Conservation (phyloP, 495 filamentous ascomycete species). For the Terfezia claveryi region DNA sequence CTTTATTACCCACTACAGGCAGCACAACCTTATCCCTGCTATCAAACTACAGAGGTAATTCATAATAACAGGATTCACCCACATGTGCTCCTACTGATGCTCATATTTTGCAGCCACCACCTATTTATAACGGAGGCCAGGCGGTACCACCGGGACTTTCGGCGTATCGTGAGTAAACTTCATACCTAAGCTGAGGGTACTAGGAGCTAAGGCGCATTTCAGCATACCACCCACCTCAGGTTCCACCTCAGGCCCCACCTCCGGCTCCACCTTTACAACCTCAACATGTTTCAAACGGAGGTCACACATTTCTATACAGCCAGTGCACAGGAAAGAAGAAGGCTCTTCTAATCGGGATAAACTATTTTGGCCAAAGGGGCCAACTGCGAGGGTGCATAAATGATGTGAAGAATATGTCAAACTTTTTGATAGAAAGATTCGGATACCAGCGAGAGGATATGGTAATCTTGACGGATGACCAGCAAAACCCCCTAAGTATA, state of each 20-base stretch:
- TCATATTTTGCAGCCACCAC: too few relatives aligned
- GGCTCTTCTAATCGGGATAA: slow-evolving; percentile 88
- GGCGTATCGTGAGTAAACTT: too few relatives aligned
- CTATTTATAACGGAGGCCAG: too few relatives aligned
- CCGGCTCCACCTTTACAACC: neutral
- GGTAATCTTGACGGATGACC: slow-evolving; percentile 93
- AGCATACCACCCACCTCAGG: neutral
- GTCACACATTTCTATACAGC: slow-evolving; percentile 58
- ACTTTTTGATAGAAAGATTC: slow-evolving; percentile 74
- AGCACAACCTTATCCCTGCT: too few relatives aligned
- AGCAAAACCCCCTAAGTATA: slow-evolving; percentile 91
- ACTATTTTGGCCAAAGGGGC: slow-evolving; percentile 85
- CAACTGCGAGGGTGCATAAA: slow-evolving; percentile 93
- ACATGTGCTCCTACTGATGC: too few relatives aligned
- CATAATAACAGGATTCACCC: too few relatives aligned
- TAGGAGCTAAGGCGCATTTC: neutral
- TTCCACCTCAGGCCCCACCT: neutral
- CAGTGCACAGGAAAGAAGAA: slow-evolving; percentile 78
- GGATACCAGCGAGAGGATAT: slow-evolving; percentile 92
- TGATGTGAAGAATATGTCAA: slow-evolving; percentile 93
- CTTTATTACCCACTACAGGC: too few relatives aligned
- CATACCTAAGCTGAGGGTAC: too few relatives aligned
- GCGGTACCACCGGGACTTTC: too few relatives aligned
- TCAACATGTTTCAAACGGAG: neutral
- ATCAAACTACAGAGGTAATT: too few relatives aligned